Base-by-base conservation (phyloP, 352 stramenopile species). In the Pythium biforme region DNA sequence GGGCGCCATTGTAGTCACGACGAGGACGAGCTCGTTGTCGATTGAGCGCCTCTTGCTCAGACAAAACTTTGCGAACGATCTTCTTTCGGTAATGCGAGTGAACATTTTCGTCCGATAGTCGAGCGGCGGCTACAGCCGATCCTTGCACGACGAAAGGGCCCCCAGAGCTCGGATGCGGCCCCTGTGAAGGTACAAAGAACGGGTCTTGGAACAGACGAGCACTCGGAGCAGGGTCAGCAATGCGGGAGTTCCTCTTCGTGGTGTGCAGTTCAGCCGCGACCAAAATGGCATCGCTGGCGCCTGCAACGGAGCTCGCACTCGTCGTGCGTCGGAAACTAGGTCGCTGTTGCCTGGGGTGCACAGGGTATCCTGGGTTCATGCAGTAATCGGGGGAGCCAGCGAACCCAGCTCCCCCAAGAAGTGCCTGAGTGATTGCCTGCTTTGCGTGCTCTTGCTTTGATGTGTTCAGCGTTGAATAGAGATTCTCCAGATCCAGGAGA, bases 401-500 rank as follows among this genome's bases (percentile, higher is more conserved):
- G 11, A 39, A 27, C 17, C 34, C 39, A 40, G 14, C 22, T 12
- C 10, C 31, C 11, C 60, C 61, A 9, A 80, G 14, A 1, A 87
- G 23, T 12, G 65, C 62, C 1, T 22, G 52, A 2, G 53, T 63
- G 10, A 75, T 43, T 37, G 70, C 20, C 45, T 62, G 26, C 25
- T 68, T 50, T 55, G 39, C 69, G 4, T 70, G 60, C 26, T 82
- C 50, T 27, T 82, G 72, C 45, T 84, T 88, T 5, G 41, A 23
- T 12, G 60, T 53, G 11, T 50, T 62, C 64, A 87, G 75, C 0
- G 70, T 74, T 6, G 74, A 58, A 33, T 73, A 85, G 12, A 83
- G 43, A 23, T 43, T 77, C 39, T 89, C 76, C 12, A 89, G 62
- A 19, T 89, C 77, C 9, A 88, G 39, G 4, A 88, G 54, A 25